These are phyloP conservation scores for Hypoxylon sp. DNA, from an alignment of 2,329 filamentous ascomycete species.

Conservation along the genomic window DNA sequence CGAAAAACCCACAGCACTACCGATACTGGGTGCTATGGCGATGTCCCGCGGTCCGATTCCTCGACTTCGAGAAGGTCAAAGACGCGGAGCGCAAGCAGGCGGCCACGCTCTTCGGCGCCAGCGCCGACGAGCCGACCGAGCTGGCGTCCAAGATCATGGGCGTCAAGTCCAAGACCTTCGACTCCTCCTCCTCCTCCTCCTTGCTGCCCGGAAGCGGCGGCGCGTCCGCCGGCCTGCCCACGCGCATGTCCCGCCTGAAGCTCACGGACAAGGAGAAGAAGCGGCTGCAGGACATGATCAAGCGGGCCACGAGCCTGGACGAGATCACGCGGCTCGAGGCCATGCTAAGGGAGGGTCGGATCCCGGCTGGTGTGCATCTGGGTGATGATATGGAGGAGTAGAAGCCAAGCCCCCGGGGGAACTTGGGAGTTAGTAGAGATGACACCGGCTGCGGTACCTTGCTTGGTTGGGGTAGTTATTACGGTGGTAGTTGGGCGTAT, in stretches of 20 bases:
- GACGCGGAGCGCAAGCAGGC: conserved; percentile 81
- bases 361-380: conserved; percentile 73
- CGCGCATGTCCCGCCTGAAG: conserved; percentile 79
- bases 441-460: too few species aligned
- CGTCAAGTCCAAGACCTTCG: conserved; percentile 80
- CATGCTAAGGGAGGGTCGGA: conserved; percentile 85
- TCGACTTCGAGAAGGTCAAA: conserved; percentile 93
- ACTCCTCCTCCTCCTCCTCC: conserved; percentile 50
- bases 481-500: conserved; percentile 14
- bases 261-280: conserved; percentile 89
- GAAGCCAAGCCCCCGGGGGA: conserved; percentile 53
- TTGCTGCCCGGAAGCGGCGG: conserved; percentile 51
- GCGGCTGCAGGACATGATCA: conserved; percentile 85
- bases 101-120: conserved; percentile 85
- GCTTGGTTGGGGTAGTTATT: not conserved
- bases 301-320: conserved; percentile 85
- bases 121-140: conserved; percentile 77
- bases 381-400: conserved; percentile 71
- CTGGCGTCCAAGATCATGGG: conserved; percentile 86
- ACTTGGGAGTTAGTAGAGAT: too few species aligned
- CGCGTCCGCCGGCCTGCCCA: conserved; percentile 56
- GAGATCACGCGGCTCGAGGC: conserved; percentile 93
- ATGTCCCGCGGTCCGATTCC: conserved; percentile 83
- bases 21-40: conserved; percentile 91
- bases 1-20: conserved; percentile 74